Percentiles rank a stretch among this genome's conserved stretches.
Evolutionary conservation across 1,139 yeast species (phyloP).

Genomic region (Suhomyces chickasaworum): DNA sequence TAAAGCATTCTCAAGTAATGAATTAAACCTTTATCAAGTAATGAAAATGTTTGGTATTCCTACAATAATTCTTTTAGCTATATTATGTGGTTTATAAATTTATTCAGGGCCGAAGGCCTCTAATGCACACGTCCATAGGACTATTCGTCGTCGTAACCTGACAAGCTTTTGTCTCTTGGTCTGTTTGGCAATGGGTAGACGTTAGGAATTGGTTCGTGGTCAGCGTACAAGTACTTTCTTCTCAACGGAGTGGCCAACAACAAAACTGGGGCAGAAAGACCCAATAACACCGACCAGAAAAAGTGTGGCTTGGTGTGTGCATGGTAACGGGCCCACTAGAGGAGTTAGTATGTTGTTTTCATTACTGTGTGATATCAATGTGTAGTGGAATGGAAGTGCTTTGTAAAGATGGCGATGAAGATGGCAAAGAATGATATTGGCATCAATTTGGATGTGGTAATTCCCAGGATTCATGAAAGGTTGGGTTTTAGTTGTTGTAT

Average conservation of each 20-base stretch:
- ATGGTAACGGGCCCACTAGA: slow-evolving; percentile 74
- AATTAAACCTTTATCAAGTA: background rate
- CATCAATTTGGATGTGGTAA: too few relatives aligned
- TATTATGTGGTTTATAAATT: slow-evolving; percentile 4
- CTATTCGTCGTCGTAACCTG: slow-evolving; percentile 58
- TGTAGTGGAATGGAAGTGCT: background rate
- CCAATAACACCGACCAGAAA: slow-evolving; percentile 69
- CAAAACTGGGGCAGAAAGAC: slow-evolving; percentile 67
- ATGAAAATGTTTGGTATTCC: background rate
- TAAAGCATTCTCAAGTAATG: too few relatives aligned
- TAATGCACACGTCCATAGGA: slow-evolving; percentile 12
- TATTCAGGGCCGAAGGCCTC: slow-evolving; percentile 5
- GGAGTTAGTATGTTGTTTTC: slow-evolving; percentile 29
- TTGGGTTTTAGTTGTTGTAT: too few relatives aligned
- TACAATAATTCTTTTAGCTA: background rate
- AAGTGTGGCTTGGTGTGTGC: slow-evolving; percentile 81
- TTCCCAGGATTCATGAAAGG: too few relatives aligned
- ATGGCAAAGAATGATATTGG: too few relatives aligned
- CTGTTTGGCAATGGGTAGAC: slow-evolving; percentile 69
- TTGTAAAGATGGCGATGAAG: background rate
- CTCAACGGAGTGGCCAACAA: slow-evolving; percentile 68
- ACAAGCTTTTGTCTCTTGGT: slow-evolving; percentile 50
- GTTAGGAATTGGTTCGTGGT: slow-evolving; percentile 67
- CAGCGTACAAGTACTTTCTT: slow-evolving; percentile 66
- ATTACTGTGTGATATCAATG: background rate